Base-by-base conservation (phyloP, 768 basidiomycete species). In the Ramaria sp. region DNA sequence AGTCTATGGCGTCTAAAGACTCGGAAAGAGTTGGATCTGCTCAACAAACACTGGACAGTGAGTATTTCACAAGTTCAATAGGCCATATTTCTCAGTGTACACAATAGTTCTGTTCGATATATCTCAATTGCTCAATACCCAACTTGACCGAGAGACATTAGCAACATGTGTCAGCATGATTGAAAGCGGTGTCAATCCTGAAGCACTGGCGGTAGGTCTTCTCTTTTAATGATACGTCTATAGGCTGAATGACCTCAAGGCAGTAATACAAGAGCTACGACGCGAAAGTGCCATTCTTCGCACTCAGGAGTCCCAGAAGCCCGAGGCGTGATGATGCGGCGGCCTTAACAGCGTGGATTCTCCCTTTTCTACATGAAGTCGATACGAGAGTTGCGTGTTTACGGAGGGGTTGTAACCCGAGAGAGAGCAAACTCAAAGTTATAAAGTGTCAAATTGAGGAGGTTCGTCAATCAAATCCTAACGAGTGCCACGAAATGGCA, bases 81-180 rank as follows among this genome's bases (percentile, higher is more conserved):
- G 12, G 13, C n/a, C 2, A 47, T 24, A 24, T 28, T 30, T 12
- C 45, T 24, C 20, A 41, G 6, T 2, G 9, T 22, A 41, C 25
- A 1, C 30, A 18, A 32, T 52, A 95, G 92, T 86, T 59, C 74
- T 95, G 24, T 77, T 83, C 63, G 90, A 93, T 57, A 87, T 95
- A 53, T 91, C 92, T 18, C 88, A 92, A 68, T 69, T 94, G 44
- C 70, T 95, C 48, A 87, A 92, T 59, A 93, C 92, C 0, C 80
- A 84, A 55, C 75, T 95, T 39, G 90, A 94, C 70, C 89, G 87
- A 62, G 87, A 91, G 64, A 89, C 88, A 2, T 78, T 95, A n/a
- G 89, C 86, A 34, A 92, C 87, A 24, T 95, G 92, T 65, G 82
- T 95, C 22, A 78, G 83, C 38, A 83, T 95, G 85, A 91, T 95